A percentile compares a stretch with the other conserved stretches of the same genome.
Evolutionary conservation across 208 protist genomes (phyloP).

Genomic region (Trypanosoma congolense): DNA sequence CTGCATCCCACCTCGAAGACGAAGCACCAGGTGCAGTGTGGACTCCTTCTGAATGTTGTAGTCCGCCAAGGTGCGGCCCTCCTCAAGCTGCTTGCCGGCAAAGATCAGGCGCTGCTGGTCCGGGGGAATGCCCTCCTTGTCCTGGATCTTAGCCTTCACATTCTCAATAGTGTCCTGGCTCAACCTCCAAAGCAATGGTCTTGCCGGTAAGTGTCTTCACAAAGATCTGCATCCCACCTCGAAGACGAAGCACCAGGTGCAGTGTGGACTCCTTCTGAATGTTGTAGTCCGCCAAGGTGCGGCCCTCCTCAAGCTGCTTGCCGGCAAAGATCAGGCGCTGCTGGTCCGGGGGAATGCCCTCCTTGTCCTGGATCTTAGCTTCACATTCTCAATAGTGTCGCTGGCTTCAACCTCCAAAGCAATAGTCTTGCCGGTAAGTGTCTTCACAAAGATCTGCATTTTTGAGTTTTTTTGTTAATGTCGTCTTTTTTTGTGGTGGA

Average conservation of each 20-base stretch:
- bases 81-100: conserved; percentile 95
- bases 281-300: conserved; percentile 98
- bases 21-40: conserved; percentile 97
- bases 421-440: conserved; percentile 91
- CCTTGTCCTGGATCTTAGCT: conserved; percentile 99
- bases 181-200: conserved; percentile 92
- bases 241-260: conserved; percentile 96
- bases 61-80: conserved; percentile 96
- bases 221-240: conserved; percentile 90
- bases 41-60: conserved; percentile 99
- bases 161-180: conserved; percentile 92
- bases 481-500: conserved; percentile 2
- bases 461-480: conserved; percentile 6
- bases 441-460: conserved; percentile 95
- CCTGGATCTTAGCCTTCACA: conserved; percentile 98
- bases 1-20: conserved; percentile 85
- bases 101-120: conserved; percentile 94
- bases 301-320: conserved; percentile 97
- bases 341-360: conserved; percentile 94
- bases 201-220: conserved; percentile 92
- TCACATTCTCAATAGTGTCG: conserved; percentile 94
- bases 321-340: conserved; percentile 93
- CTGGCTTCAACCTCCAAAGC: conserved; percentile 90
- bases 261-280: conserved; percentile 99
- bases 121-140: conserved; percentile 97